Evolutionary conservation across 1,139 yeast species (phyloP), one percentile per base, ranked within the genome.

Genomic region (Saccharomyces hybrid): DNA sequence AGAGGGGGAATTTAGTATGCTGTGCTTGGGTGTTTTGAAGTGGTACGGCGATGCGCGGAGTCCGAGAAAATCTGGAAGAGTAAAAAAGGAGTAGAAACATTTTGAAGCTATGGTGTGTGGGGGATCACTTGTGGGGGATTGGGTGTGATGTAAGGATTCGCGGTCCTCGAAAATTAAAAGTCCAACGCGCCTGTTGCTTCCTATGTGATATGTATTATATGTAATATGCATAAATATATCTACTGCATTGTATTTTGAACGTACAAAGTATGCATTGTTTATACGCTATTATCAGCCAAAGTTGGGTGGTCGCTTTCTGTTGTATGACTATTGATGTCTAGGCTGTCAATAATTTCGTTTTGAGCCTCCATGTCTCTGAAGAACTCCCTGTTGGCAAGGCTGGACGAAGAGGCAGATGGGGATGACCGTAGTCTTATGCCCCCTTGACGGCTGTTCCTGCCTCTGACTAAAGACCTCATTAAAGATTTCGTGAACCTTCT

Each of bases 311-410:
- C 47, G 8, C 50, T 34, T 31, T 48, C 30, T 23, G 56, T 53
- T 34, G 51, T 56, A 47, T 48, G 50, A 49, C 56, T 56, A n/a
- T 55, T 56, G 8, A 63, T 61, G 23, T 67, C 70, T 20, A 68
- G 56, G 49, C 62, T 62, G 53, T 68, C 71, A 11, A 68, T 54
- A 5, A 67, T 58, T 41, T 63, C 61, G 58, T 68, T 68, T 48
- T 68, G 71, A 13, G 60, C 62, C 49, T 67, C 70, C 63, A 68
- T 66, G 53, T 67, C 70, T 42, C 69, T 54, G 16, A 60, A 52
- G 47, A 66, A 61, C 44, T 38, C 44, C 20, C 44, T 38, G n/a
- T 38, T 38, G 44, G 7, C 44, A 6, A 38, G 44, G 13, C 44
- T 38, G 8, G 44, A 38, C 11, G 44, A 38, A 11, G 44, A 38